Conservation (phyloP, 768 basidiomycete genomes). For the Lentinus brumalis region DNA sequence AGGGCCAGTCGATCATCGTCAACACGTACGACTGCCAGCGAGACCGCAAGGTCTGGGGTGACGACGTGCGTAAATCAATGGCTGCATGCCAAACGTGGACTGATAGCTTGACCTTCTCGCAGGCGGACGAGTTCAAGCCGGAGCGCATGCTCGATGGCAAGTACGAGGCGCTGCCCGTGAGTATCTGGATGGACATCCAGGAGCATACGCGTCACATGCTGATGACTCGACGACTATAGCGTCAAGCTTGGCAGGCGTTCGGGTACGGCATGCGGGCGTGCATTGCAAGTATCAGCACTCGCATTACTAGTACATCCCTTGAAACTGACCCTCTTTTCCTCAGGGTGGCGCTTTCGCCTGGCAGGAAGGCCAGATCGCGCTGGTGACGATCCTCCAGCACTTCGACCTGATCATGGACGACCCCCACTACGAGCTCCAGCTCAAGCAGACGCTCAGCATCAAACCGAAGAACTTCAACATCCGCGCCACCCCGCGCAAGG, state of each 20-base stretch:
- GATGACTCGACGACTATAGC: conserved; percentile 23
- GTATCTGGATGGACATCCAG: neutral
- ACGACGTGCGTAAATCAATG: conserved; percentile 40
- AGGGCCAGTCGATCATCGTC: conserved; percentile 32
- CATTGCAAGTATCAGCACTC: conserved; percentile 18
- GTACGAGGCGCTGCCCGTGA: conserved; percentile 46
- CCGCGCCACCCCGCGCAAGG: conserved; percentile 38
- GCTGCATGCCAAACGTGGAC: neutral
- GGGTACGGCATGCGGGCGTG: conserved; percentile 27
- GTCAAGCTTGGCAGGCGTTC: conserved; percentile 46
- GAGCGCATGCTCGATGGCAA: conserved; percentile 52
- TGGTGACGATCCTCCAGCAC: conserved; percentile 45
- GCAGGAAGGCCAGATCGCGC: conserved; percentile 46
- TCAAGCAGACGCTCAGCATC: conserved; percentile 49
- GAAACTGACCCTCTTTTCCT: too few relatives aligned
- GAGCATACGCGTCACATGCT: too few relatives aligned
- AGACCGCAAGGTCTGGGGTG: conserved; percentile 48
- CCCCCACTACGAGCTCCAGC: conserved; percentile 43
- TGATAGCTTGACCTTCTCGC: neutral
- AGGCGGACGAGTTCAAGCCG: conserved; percentile 43
- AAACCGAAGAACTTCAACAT: conserved; percentile 48
- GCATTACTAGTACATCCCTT: neutral
- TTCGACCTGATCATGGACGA: conserved; percentile 48
- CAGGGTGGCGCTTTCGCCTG: conserved; percentile 47
- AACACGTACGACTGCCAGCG: conserved; percentile 36